Base-by-base conservation (phyloP, 2,329 filamentous ascomycete species). In the Metarhizium anisopliae region DNA sequence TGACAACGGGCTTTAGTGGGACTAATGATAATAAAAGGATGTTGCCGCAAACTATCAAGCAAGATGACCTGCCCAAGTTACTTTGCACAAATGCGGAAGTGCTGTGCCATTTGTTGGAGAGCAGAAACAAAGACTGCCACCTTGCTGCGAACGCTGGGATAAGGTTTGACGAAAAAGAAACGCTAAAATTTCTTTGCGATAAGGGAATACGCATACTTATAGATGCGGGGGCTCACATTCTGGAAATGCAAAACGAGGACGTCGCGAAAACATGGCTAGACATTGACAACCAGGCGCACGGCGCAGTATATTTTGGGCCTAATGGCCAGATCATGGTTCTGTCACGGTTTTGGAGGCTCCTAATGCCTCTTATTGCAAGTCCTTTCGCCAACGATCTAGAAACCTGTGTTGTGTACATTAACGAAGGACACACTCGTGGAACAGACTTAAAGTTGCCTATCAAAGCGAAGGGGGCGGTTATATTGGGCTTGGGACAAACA, bases 341-440 rank as follows among this genome's bases (percentile, higher is more conserved):
- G 85, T 0, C 49, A 85, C 0, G 76, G 81, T 35, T 35, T 35
- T 2, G 78, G 74, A 0, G 62, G 63, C 0, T 59, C 74, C 0
- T 79, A 83, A 43, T 68, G 69, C 62, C 68, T 0, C 70, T 90
- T 0, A 74, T 77, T 2, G 76, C 72, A 0, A 90, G 87, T 0
- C 75, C 85, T 0, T 89, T 80, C 62, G 67, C 70, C 0, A 71
- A 74, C 0, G 75, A 83, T 6, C 68, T 86, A 0, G 79, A 81
- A 6, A 59, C 60, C 0, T 90, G 86, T 57, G 63, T 88, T 0
- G 74, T 90, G 0, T 90, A 83, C 56, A 70, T 92, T 0, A 86
- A 90, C 55, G 82, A 91, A 56, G 78, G 79, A 0, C 86, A 90
- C 58, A 87, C 86, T 0, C 68, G 87, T 55, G 87, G 87, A 0